These are phyloP conservation scores for Yamadazyma nakazawae DNA, from an alignment of 805 yeast species.

Conservation along the genomic window DNA sequence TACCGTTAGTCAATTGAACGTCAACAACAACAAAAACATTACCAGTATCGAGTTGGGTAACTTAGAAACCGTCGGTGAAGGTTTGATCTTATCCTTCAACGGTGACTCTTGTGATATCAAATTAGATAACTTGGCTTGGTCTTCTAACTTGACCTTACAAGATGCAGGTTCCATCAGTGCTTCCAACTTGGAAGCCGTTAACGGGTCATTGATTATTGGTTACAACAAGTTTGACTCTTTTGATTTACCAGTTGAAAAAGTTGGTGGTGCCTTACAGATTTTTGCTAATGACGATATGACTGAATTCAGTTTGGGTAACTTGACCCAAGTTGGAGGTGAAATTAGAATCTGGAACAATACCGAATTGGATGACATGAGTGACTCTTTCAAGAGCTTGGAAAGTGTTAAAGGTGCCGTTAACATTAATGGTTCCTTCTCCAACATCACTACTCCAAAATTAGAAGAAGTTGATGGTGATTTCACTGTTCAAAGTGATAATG, in stretches of 20 bases:
- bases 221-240: conserved; percentile 37
- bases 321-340: conserved; percentile 40
- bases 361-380: conserved; percentile 29
- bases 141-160: conserved; percentile 43
- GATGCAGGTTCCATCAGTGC: conserved; percentile 33
- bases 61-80: conserved; percentile 31
- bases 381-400: conserved; percentile 26
- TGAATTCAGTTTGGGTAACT: conserved; percentile 24
- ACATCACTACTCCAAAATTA: conserved; percentile 38
- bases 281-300: conserved; percentile 43
- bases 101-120: conserved; percentile 31
- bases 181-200: conserved; percentile 33
- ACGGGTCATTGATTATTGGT: conserved; percentile 38
- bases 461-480: conserved; percentile 42
- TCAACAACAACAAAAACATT: conserved; percentile 45
- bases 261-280: conserved; percentile 40
- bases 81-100: conserved; percentile 40
- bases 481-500: conserved; percentile 29
- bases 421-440: conserved; percentile 34
- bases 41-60: conserved; percentile 30
- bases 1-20: conserved; percentile 32
- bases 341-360: conserved; percentile 41
- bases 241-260: conserved; percentile 29
- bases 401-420: conserved; percentile 40
- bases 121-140: conserved; percentile 37